These are phyloP conservation scores for Papiliotrema fonsecae DNA, from an alignment of 1,284 basidiomycete genomes.

Conservation along the genomic window DNA sequence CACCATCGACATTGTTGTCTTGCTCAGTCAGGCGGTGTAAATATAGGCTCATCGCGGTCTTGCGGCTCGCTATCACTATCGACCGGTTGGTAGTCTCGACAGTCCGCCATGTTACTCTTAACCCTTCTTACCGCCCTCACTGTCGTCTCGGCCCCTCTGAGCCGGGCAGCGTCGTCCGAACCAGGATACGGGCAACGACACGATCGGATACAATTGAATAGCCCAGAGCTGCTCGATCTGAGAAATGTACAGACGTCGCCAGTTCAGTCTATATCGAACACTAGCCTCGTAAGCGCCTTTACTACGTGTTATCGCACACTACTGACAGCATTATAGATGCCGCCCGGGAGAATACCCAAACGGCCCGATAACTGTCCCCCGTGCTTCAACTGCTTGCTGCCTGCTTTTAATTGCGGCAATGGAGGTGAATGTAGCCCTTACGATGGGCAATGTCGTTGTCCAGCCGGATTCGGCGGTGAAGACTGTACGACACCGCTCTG, in stretches of 20 bases:
- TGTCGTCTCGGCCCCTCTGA: background rate
- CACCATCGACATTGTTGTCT: too few relatives aligned
- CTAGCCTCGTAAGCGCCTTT: background rate
- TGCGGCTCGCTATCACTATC: too few relatives aligned
- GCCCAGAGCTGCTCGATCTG: background rate
- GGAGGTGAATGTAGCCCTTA: conserved; percentile 80
- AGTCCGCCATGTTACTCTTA: too few relatives aligned
- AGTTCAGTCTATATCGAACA: background rate
- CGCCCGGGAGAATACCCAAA: conserved; percentile 17
- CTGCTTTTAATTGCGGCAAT: conserved; percentile 76
- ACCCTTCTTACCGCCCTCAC: too few relatives aligned
- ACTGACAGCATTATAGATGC: conserved; percentile 11
- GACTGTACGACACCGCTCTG: conserved; percentile 84
- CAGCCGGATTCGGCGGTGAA: conserved; percentile 82
- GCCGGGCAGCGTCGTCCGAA: background rate
- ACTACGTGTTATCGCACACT: background rate
- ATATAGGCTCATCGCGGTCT: too few relatives aligned
- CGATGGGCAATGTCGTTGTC: conserved; percentile 86
- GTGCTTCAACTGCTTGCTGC: conserved; percentile 85
- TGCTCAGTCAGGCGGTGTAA: too few relatives aligned
- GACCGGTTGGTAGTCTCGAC: too few relatives aligned
- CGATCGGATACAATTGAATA: background rate
- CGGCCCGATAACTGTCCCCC: conserved; percentile 43
- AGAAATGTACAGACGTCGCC: background rate
- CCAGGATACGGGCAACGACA: background rate